Conservation (phyloP, 2,329 filamentous ascomycete species). For the Cytospora piceicola region DNA sequence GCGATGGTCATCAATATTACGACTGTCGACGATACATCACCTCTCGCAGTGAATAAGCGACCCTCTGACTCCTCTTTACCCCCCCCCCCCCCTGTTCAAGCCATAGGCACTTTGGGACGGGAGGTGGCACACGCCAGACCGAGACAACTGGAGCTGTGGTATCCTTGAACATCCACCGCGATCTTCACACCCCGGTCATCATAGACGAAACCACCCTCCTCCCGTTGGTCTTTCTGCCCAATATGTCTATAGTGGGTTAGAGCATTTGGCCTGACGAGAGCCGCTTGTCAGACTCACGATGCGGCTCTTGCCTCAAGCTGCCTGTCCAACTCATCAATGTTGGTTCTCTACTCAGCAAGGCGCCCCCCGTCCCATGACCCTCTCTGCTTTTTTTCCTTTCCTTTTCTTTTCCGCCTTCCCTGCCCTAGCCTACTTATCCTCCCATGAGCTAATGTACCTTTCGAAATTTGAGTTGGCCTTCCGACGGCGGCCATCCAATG, state of each 20-base stretch:
- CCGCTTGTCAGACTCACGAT: slow-evolving; percentile 12
- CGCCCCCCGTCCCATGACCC: background rate
- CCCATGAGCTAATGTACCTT: slow-evolving; percentile 17
- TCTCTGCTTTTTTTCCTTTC: background rate
- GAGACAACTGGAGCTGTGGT: slow-evolving; percentile 10
- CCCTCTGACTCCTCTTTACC: slow-evolving; percentile 7
- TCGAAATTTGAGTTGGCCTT: slow-evolving; percentile 18
- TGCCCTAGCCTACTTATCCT: slow-evolving; percentile 9
- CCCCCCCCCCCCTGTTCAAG: background rate
- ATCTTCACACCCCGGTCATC: background rate
- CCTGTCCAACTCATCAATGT: slow-evolving; percentile 5
- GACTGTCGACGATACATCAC: slow-evolving; percentile 20
- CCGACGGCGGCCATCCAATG: slow-evolving; percentile 24
- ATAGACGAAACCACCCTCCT: slow-evolving; percentile 14
- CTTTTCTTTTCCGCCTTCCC: background rate
- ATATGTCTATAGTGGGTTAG: background rate
- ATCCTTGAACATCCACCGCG: slow-evolving; percentile 14
- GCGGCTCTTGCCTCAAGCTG: slow-evolving; percentile 18
- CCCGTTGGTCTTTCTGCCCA: background rate
- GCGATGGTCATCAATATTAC: slow-evolving; percentile 16
- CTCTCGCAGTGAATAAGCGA: slow-evolving; percentile 12
- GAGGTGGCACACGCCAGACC: slow-evolving; percentile 9
- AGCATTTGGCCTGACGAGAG: slow-evolving; percentile 8
- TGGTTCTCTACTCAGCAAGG: slow-evolving; percentile 7
- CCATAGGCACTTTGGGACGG: background rate